Base-by-base conservation (phyloP, 345 rosid species). In the Brassica nigra region DNA sequence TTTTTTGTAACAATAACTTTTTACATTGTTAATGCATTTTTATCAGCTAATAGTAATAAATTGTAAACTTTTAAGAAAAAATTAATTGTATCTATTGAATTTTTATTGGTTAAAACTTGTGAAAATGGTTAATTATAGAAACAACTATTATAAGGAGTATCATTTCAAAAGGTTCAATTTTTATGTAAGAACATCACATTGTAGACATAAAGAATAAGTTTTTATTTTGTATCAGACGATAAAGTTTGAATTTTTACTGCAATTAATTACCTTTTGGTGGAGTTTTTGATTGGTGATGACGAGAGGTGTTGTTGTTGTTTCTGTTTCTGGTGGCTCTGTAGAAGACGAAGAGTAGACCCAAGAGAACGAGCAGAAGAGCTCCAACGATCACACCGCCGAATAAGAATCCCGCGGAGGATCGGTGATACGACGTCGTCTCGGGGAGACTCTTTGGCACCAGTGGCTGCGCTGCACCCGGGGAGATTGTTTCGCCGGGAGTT, bases 241-340 rank as follows among this genome's bases (percentile, higher is more conserved):
- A n/a, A 49, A 49, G 8, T 49, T 49, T 47, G 54, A 59, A 23
- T 59, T 4, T 28, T 59, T 23, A 10, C 4, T 6, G n/a, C 6
- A 8, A 59, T 62, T 3, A 1, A 4, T 64, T 58, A 80, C 83
- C 83, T 63, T 69, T 70, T 16, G 79, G 15, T 49, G 62, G 78
- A 28, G 18, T 12, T 68, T 62, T 62, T 63, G 82, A 11, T 15
- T 36, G 83, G 39, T 37, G 66, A 62, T 3, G 57, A 68, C 20
- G 34, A 39, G 78, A 68, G 18, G 18, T 18, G 29, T 1, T 74
- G 69, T 31, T 16, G 0, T 75, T 75, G 15, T 49, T 49, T 75
- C 76, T 55, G 33, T 80, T 75, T 75, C 83, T 70, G 30, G 83
- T 80, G 3, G 83, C 83, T 80, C 76, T 75, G 72, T 75, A 80